Evolutionary conservation across 2,329 filamentous ascomycete species (phyloP), one percentile per base, ranked within the genome.

Genomic region (Fusarium penzigii): DNA sequence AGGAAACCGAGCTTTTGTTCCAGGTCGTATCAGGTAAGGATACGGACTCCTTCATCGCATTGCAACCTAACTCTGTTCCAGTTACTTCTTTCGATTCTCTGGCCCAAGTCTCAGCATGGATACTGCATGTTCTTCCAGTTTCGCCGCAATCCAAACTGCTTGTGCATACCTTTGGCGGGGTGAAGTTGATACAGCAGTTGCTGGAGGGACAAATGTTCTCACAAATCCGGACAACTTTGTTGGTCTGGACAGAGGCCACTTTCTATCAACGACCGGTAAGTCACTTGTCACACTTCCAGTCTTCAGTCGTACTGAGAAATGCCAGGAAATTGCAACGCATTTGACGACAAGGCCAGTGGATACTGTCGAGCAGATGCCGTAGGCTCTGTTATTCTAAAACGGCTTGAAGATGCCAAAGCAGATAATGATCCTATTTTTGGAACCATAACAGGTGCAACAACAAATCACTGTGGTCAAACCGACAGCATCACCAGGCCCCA

Each of bases 401-500:
- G 84, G 86, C 53, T 62, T 0, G 58, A 59, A 2, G 59, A 62
- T 17, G 59, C 59, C 1, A 46, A 59, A 5, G 49, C 47, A 5
- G 59, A 62, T 2, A 59, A 57, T 11, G 59, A 62, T 1, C 59
- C 59, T 7, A 61, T 62, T 25, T 62, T 62, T 13, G 60, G 60
- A 1, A 54, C 56, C 29, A 62, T 62, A 9, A 48, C 60, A 0
- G 59, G 60, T 2, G 60, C 60, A 1, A 57, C 56, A 8, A 62
- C 60, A 34, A 62, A 62, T 7, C 60, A 62, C 13, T 62, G 59
- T 11, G 60, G 59, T 6, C 58, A 62, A 63, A 85, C 90, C 42
- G 84, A 90, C 17, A 92, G 89, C 2, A 94, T 95, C 64, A 94
- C 90, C 0, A 88, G 90, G 52, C 91, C 91, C 2, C 89, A 94